Evolutionary conservation across 352 stramenopile species (phyloP).

Genomic region (Phytopythium vexans): DNA sequence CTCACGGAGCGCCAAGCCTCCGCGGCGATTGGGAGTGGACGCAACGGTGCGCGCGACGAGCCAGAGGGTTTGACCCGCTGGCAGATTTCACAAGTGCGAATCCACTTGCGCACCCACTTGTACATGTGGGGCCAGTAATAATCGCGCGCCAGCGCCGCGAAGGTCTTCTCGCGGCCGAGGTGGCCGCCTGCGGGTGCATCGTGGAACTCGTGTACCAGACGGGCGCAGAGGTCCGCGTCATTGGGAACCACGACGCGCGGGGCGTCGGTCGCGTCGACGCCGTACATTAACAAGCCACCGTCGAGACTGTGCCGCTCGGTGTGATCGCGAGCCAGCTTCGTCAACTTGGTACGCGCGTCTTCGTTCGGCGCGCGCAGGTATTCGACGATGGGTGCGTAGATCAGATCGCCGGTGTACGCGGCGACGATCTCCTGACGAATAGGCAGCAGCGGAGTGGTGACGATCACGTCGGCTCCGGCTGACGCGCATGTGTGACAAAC

Average conservation of each 20-base stretch:
- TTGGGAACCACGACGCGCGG: conserved; percentile 6
- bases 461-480: not conserved
- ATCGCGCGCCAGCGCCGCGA: conserved; percentile 8
- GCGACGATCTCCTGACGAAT: conserved; percentile 4
- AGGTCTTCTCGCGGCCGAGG: conserved; percentile 25
- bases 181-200: conserved; percentile 11
- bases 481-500: not conserved
- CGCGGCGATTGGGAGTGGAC: conserved; percentile 1
- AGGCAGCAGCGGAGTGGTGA: not conserved
- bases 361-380: not conserved
- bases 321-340: conserved; percentile 2
- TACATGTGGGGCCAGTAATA: conserved; percentile 26
- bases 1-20: conserved; percentile 7
- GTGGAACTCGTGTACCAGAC: conserved; percentile 16
- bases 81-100: conserved; percentile 21
- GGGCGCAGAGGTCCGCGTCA: conserved; percentile 8
- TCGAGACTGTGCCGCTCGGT: too few relatives aligned
- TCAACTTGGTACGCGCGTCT: not conserved
- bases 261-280: conserved; percentile 2
- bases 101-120: conserved; percentile 25
- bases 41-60: conserved; percentile 7
- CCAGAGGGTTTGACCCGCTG: conserved; percentile 14
- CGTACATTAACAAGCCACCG: conserved; percentile 7
- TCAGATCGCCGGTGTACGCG: not conserved
- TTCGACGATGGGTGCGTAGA: not conserved